phyloP scores from a whole-genome alignment of 2,329 filamentous ascomycete genomes.

The Stagonosporopsis tanaceti region DNA sequence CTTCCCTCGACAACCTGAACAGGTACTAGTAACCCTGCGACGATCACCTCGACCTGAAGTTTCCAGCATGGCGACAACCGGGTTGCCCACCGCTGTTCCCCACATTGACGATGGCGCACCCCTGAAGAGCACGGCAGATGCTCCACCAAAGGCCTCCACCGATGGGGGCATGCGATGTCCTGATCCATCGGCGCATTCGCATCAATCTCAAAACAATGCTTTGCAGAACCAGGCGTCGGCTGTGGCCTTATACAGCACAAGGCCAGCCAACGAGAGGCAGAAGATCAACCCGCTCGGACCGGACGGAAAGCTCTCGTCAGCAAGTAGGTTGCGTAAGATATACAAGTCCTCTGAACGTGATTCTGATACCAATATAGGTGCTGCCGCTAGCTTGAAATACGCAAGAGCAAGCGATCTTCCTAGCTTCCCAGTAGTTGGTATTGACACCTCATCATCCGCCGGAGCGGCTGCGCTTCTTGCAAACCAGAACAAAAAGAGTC shows the following conservation, averaged over 20 bases:
- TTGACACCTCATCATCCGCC: slow-evolving; percentile 68
- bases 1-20: background rate
- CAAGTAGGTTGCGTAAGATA: slow-evolving; percentile 54
- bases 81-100: slow-evolving; percentile 30
- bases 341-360: background rate
- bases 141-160: slow-evolving; percentile 31
- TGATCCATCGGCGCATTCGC: slow-evolving; percentile 55
- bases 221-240: slow-evolving; percentile 64
- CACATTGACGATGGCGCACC: slow-evolving; percentile 32
- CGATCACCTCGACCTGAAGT: slow-evolving; percentile 17
- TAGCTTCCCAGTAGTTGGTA: slow-evolving; percentile 73
- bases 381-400: slow-evolving; percentile 71
- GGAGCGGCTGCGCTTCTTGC: slow-evolving; percentile 78
- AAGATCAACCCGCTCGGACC: slow-evolving; percentile 54
- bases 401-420: slow-evolving; percentile 76
- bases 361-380: slow-evolving; percentile 54
- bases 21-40: slow-evolving; percentile 5
- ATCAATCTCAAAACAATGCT: slow-evolving; percentile 32
- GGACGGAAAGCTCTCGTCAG: slow-evolving; percentile 65
- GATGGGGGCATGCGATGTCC: slow-evolving; percentile 40
- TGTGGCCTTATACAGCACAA: slow-evolving; percentile 64
- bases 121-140: slow-evolving; percentile 29
- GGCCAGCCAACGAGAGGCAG: slow-evolving; percentile 33
- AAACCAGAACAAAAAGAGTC: slow-evolving; percentile 71
- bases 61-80: slow-evolving; percentile 38